Evolutionary conservation across 2,329 filamentous ascomycete species (phyloP).

Genomic region (Colletotrichum eleusines): DNA sequence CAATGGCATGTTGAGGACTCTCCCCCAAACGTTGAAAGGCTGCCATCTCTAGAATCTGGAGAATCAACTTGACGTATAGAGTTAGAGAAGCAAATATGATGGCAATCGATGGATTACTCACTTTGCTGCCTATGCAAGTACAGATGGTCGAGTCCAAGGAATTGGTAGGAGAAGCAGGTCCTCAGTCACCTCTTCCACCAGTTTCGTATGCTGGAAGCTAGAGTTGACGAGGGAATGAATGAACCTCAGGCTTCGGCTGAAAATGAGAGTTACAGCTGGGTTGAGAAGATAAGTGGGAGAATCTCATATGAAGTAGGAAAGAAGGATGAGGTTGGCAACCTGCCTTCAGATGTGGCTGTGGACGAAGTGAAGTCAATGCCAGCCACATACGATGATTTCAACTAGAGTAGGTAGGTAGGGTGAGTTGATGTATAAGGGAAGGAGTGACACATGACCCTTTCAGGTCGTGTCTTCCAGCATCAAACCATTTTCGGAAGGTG

Average conservation of each 20-base stretch:
- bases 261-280: background rate
- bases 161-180: background rate
- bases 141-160: background rate
- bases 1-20: conserved; percentile 11
- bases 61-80: too few relatives aligned
- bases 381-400: background rate
- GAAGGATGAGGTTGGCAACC: background rate
- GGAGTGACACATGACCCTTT: background rate
- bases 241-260: background rate
- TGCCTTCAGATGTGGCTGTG: background rate
- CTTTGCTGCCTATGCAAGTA: background rate
- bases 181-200: background rate
- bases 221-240: background rate
- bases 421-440: background rate
- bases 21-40: background rate
- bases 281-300: background rate
- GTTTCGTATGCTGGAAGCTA: too few relatives aligned
- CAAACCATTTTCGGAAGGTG: background rate
- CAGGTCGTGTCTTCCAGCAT: background rate
- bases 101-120: background rate
- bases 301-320: background rate
- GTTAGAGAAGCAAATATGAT: background rate
- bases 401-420: too few relatives aligned
- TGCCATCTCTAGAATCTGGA: background rate
- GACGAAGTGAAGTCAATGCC: background rate